Evolutionary conservation across 257 asterid genomes (phyloP).

Genomic region (Fraxinus quadrangulata): DNA sequence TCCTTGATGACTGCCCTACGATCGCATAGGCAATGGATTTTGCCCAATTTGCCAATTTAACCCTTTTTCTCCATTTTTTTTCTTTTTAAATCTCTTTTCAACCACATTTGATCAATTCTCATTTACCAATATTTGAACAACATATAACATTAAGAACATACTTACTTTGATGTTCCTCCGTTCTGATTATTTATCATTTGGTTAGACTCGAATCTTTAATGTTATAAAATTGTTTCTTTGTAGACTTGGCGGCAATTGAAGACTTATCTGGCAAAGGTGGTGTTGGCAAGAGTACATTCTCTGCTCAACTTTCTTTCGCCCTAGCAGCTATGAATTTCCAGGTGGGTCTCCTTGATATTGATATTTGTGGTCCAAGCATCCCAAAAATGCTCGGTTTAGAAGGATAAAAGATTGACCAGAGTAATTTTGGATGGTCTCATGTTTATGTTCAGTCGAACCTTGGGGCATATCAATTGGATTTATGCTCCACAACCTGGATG

Average conservation of each 20-base stretch:
- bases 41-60: too few species aligned
- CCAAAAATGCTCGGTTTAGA: slow-evolving; percentile 88
- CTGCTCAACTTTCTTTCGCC: slow-evolving; percentile 83
- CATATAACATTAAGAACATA: too few species aligned
- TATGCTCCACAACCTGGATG: slow-evolving; percentile 59
- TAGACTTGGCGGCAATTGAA: slow-evolving; percentile 67
- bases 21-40: too few species aligned
- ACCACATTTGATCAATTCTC: too few species aligned
- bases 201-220: not conserved
- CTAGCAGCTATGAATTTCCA: slow-evolving; percentile 79
- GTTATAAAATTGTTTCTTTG: not conserved
- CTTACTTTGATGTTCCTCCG: not conserved
- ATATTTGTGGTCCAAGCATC: slow-evolving; percentile 90
- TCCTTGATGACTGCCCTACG: too few species aligned
- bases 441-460: slow-evolving; percentile 84
- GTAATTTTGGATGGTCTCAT: slow-evolving; percentile 91
- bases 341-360: slow-evolving; percentile 92
- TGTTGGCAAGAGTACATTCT: slow-evolving; percentile 93
- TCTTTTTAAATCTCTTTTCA: too few species aligned
- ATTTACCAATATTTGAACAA: too few species aligned
- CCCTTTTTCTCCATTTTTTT: too few species aligned
- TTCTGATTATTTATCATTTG: not conserved
- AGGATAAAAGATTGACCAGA: slow-evolving; percentile 75
- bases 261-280: slow-evolving; percentile 93
- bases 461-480: slow-evolving; percentile 76